Base-by-base conservation (phyloP, 768 basidiomycete genomes). In the Phanerochaete carnosa region DNA sequence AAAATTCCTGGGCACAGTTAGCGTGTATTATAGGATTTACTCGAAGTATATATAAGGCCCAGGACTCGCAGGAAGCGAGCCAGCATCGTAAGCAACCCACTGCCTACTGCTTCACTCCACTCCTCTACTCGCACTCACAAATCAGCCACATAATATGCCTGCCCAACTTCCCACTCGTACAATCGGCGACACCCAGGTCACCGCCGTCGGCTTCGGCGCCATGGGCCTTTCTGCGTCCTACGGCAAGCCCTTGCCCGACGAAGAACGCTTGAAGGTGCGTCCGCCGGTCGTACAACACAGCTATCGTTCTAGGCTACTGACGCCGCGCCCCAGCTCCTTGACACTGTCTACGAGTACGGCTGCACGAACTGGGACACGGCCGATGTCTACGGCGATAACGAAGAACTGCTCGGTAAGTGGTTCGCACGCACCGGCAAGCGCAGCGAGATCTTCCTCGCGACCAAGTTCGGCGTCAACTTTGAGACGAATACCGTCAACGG, bases 221-320 rank as follows among this genome's bases (percentile, higher is more conserved):
- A 87, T 87, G 86, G 85, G 83, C 6, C 65, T 87, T 12, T 79
- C 80, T n/a, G 75, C 72, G 1, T 74, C 67, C 45, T 85, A 85
- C 58, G 84, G 85, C 22, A 59, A 67, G 2, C 66, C 69, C 0
- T 72, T 72, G 15, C 60, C 76, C 2, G 86, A 88, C 60, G 84
- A 88, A 62, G 83, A 87, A 55, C 76, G 84, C 1, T 78, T 88
- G 65, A 81, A 83, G 79, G 84, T 85, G 53, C 26, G 66, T 33
- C 30, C 15, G 26, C 26, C 16, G 7, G 8, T 6, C 45, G 8
- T 46, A 6, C 8, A 6, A 7, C 19, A n/a, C 45, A 25, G 16
- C 19, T 7, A 45, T 11, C 16, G 33, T 15, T 8, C n/a, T n/a
- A n/a, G n/a, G n/a, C n/a, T n/a, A n/a, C 43, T 57, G 76, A 67